Evolutionary conservation across 1,284 basidiomycete species (phyloP).

Genomic region (Pisolithus thermaeus): DNA sequence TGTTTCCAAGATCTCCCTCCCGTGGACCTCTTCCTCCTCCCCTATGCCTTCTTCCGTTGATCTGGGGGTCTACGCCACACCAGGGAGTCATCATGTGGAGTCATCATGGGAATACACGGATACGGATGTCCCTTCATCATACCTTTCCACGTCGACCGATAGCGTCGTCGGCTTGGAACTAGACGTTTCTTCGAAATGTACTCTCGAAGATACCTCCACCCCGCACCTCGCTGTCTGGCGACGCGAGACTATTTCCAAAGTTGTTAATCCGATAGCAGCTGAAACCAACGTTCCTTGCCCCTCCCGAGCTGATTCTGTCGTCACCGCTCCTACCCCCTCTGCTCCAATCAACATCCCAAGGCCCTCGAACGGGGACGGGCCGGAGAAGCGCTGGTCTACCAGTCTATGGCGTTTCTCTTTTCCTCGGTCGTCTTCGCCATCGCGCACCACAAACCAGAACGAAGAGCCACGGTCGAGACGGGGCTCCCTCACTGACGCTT

Average conservation of each 20-base stretch:
- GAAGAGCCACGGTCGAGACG: slow-evolving; percentile 24
- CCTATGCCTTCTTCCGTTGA: slow-evolving; percentile 38
- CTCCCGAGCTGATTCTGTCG: slow-evolving; percentile 11
- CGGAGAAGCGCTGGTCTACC: slow-evolving; percentile 33
- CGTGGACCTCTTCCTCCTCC: slow-evolving; percentile 29
- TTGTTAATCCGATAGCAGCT: slow-evolving; percentile 20
- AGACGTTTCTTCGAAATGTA: slow-evolving; percentile 27
- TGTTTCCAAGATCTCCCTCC: slow-evolving; percentile 33
- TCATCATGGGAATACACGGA: slow-evolving; percentile 29
- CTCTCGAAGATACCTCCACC: slow-evolving; percentile 28
- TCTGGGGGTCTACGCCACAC: slow-evolving; percentile 34
- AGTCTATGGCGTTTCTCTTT: slow-evolving; percentile 40
- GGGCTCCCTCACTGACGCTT: slow-evolving; percentile 37
- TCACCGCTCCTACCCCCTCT: slow-evolving; percentile 24
- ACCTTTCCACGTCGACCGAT: slow-evolving; percentile 24
- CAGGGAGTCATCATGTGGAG: slow-evolving; percentile 26
- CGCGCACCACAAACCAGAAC: slow-evolving; percentile 23
- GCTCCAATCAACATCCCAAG: slow-evolving; percentile 31
- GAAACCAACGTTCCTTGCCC: slow-evolving; percentile 8
- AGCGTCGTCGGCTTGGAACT: slow-evolving; percentile 32
- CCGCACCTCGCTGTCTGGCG: slow-evolving; percentile 29
- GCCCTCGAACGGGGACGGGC: slow-evolving; percentile 24
- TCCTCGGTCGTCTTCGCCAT: slow-evolving; percentile 31
- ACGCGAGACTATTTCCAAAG: slow-evolving; percentile 22
- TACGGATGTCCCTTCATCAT: slow-evolving; percentile 27